phyloP scores from a whole-genome alignment of 805 yeast species.

The Scheffersomyces amazonensis region DNA sequence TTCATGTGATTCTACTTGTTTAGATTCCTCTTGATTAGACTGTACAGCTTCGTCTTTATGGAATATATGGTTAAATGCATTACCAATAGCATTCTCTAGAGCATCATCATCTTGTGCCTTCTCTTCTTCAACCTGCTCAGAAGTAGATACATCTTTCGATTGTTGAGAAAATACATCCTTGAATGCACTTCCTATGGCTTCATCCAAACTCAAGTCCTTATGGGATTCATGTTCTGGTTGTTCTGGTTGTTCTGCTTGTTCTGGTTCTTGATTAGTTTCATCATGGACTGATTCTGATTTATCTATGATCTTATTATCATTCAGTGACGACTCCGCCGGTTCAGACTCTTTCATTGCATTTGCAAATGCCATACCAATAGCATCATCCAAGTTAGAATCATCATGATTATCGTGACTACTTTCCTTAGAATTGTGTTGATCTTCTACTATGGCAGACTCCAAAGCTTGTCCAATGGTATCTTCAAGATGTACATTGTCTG shows the following conservation, averaged over 20 bases:
- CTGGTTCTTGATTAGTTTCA: too few species aligned
- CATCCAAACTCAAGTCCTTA: slow-evolving; percentile 5
- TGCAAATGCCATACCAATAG: slow-evolving; percentile 21
- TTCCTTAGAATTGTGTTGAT: too few species aligned
- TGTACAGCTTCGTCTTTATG: not conserved
- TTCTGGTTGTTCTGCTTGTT: not conserved
- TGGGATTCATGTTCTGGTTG: not conserved
- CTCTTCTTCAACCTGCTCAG: not conserved
- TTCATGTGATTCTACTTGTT: not conserved
- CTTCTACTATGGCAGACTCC: too few species aligned
- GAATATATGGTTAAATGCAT: slow-evolving; percentile 17
- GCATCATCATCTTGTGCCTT: slow-evolving; percentile 7
- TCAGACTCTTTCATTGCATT: not conserved
- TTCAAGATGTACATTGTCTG: too few species aligned
- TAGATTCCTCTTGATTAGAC: not conserved
- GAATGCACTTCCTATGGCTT: slow-evolving; percentile 22
- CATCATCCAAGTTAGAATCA: slow-evolving; percentile 14
- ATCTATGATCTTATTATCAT: too few species aligned
- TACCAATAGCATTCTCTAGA: slow-evolving; percentile 32
- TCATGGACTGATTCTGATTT: too few species aligned
- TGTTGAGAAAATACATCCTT: slow-evolving; percentile 8
- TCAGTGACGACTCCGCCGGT: too few species aligned
- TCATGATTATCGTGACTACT: not conserved
- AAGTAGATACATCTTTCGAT: not conserved
- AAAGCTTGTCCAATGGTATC: too few species aligned